Percentiles rank a stretch among this genome's conserved stretches.
Conservation (phyloP, 306 rosid genomes). For the Cercis canadensis region DNA sequence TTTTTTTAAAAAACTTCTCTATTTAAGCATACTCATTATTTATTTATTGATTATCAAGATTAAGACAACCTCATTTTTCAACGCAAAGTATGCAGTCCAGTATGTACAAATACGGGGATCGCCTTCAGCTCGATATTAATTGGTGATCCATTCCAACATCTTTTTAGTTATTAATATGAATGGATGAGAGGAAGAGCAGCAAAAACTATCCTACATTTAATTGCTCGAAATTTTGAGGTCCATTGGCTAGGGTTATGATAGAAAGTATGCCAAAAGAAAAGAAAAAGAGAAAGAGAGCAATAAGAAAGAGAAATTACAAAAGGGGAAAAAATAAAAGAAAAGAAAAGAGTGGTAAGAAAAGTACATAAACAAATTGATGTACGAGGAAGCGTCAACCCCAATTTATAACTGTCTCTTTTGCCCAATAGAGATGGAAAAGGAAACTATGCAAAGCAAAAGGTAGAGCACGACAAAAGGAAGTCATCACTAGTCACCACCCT, state of each 20-base stretch:
- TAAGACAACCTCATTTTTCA: not conserved
- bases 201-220: too few species aligned
- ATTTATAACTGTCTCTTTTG: conserved; percentile 55
- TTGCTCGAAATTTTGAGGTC: not conserved
- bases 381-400: conserved; percentile 77
- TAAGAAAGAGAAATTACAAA: not conserved
- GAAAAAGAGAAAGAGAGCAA: not conserved
- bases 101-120: not conserved
- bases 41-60: not conserved
- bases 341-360: conserved; percentile 28
- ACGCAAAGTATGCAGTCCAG: not conserved
- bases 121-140: not conserved
- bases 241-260: not conserved
- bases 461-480: conserved; percentile 43
- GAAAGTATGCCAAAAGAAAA: not conserved
- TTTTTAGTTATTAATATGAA: not conserved
- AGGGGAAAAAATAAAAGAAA: not conserved
- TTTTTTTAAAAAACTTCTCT: too few species aligned
- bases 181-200: not conserved
- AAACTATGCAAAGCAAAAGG: conserved; percentile 56
- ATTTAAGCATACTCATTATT: too few species aligned
- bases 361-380: conserved; percentile 47
- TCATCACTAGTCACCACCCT: conserved; percentile 31
- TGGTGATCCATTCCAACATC: not conserved
- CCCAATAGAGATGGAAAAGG: conserved; percentile 51